Evolutionary conservation across 1,284 basidiomycete genomes (phyloP), one percentile per base, ranked within the genome.

Genomic region (Blastosporella zonata): DNA sequence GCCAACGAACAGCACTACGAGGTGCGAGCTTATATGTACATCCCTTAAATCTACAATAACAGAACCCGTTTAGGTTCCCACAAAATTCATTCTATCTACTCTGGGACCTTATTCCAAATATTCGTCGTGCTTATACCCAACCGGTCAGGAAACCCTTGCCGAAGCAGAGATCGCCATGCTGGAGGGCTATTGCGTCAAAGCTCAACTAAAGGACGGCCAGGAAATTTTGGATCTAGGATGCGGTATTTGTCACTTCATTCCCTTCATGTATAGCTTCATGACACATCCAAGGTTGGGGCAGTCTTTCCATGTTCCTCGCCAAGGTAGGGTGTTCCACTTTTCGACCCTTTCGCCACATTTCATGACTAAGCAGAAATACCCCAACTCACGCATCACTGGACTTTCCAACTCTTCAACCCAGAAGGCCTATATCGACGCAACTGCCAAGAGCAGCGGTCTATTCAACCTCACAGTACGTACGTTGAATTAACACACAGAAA

Each of bases 1-100:
- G 87, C 87, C 27, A 90, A 91, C 58, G 78, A 87, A 58, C 87
- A 90, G 64, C 87, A 90, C 60, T 90, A 90, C 62, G 86, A 90
- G 69, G 84, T 83, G 49, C 51, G 67, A n/a, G n/a, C n/a, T n/a
- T n/a, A n/a, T n/a, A 48, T 15, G n/a, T 28, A 33, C 2, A 9
- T 28, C 17, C 29, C 13, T 13, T 31, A 12, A 13, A 9, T 31
- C 29, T 13, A 31, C 25, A 27, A 27, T 27, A 27, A 38, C 6
- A 21, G 13, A 43, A 25, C 18, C 40, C 13, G 15, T 35, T 9
- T 51, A 83, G 81, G 81, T 89, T 6, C 74, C 84, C 0, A 87
- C 84, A 0, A 68, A 74, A 10, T 87, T 88, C 63, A 85, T 87
- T 53, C 61, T 84, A 22, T 77, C 81, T 6, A 84, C 82, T 42